A percentile compares a stretch with the other conserved stretches of the same genome.
These are phyloP conservation scores for sorghum (Sorghum bicolor) DNA, from an alignment of 176 grass and related monocot species.

Conservation along the genomic window DNA sequence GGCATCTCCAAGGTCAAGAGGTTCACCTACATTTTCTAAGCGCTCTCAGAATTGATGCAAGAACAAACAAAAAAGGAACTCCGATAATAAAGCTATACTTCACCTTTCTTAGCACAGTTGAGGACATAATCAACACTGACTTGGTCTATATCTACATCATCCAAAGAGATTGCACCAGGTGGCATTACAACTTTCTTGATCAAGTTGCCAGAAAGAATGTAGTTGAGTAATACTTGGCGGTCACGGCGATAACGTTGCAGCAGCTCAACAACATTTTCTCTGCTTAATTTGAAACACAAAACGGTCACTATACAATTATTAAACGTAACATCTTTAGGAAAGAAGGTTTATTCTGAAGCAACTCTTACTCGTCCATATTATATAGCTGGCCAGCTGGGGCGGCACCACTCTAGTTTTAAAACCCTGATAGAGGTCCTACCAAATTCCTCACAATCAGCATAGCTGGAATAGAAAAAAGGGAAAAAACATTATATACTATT, in stretches of 20 bases:
- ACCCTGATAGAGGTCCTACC: background rate
- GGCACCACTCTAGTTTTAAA: constrained; percentile 7
- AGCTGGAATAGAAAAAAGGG: background rate
- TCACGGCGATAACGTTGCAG: constrained; percentile 88
- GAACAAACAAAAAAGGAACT: constrained; percentile 6
- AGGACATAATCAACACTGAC: constrained; percentile 95
- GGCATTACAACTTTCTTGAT: constrained; percentile 99
- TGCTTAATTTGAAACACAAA: constrained; percentile 32
- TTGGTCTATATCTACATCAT: constrained; percentile 95
- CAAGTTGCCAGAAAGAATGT: constrained; percentile 86
- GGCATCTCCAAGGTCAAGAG: constrained; percentile 87
- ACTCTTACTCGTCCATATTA: constrained; percentile 51
- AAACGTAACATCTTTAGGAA: background rate
- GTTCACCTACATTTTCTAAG: constrained; percentile 55
- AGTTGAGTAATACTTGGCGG: constrained; percentile 85
- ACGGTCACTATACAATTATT: constrained; percentile 1
- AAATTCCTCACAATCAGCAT: background rate
- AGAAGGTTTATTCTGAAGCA: constrained; percentile 5
- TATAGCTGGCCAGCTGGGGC: background rate
- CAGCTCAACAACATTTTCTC: constrained; percentile 75
- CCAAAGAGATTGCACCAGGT: constrained; percentile 85
- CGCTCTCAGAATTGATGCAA: constrained; percentile 18
- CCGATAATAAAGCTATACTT: background rate
- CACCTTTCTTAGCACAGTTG: constrained; percentile 94
- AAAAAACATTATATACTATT: background rate